A percentile compares a stretch with the other conserved stretches of the same genome.
These are phyloP conservation scores for Saitozyma sp. DNA, from an alignment of 768 basidiomycete genomes.

Conservation along the genomic window DNA sequence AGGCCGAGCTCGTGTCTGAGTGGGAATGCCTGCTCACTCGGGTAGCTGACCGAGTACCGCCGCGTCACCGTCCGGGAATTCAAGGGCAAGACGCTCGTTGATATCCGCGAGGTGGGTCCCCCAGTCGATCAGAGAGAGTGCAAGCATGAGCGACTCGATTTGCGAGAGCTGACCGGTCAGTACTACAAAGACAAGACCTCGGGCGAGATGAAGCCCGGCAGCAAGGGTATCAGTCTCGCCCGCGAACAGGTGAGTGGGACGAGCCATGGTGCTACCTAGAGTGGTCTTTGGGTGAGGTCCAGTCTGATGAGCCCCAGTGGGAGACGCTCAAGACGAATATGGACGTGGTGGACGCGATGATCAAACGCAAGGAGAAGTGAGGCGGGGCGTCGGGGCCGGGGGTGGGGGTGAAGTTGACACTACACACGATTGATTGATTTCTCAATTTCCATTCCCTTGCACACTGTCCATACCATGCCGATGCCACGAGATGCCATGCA, in stretches of 20 bases:
- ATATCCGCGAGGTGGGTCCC: conserved; percentile 47
- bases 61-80: conserved; percentile 45
- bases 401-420: no score
- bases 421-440: no score
- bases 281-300: background rate
- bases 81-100: conserved; percentile 41
- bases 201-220: conserved; percentile 48
- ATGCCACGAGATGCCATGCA: no score
- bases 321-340: conserved; percentile 30
- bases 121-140: background rate
- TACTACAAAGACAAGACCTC: conserved; percentile 46
- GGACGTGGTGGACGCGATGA: conserved; percentile 28
- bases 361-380: conserved; percentile 8
- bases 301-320: conserved; percentile 27
- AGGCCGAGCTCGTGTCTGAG: no score
- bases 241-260: conserved; percentile 36
- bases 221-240: conserved; percentile 43
- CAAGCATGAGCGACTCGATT: background rate
- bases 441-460: no score
- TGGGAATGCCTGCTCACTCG: background rate
- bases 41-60: conserved; percentile 32
- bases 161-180: conserved; percentile 17
- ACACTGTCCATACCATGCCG: no score
- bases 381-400: no score
- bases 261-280: background rate